Evolutionary conservation across 2,329 filamentous ascomycete genomes (phyloP), one percentile per base, ranked within the genome.

Genomic region (Xylariales sp.): DNA sequence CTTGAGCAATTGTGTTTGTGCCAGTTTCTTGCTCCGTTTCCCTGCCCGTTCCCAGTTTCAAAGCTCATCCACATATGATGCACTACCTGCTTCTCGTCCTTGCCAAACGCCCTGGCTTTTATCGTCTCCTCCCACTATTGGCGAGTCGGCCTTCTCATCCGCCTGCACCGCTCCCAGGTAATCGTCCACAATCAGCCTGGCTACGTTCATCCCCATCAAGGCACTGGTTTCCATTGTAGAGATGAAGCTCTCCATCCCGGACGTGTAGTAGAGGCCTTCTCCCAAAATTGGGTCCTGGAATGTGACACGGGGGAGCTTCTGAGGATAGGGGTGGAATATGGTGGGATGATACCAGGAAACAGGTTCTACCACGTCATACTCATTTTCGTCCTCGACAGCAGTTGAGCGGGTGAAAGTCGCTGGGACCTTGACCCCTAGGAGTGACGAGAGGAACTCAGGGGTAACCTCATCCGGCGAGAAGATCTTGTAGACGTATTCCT

Each of bases 151-250:
- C 20, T 36, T 33, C 9, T 34, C 22, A 3, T n/a, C n/a, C n/a
- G n/a, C n/a, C n/a, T n/a, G 11, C 20, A 8, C 27, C 14, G 16
- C 34, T 7, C 44, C 48, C 5, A 54, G 33, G 16, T 59, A 79
- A 38, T 77, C 76, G 53, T 90, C 78, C 1, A 81, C 71, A 33
- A 91, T 70, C 40, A 93, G 65, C 48, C 72, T 74, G 7, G 87
- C 88, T 15, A 93, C 82, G 57, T 93, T 93, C 75, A 78, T 88
- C 1, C 93, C 93, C 80, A 93, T 93, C 51, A 97, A 64, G 1
- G 88, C 86, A 60, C 83, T 95, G 5, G 93, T 96, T 70, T 98
- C 93, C 93, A 98, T 97, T 0, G 89, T 95, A 8, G 86, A 93
- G 51, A 97, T 94, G 60, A 98, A 96, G 51, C 84, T 84, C 65